These are phyloP conservation scores for Coniferiporia weirii DNA, from an alignment of 1,284 basidiomycete species.

Conservation along the genomic window DNA sequence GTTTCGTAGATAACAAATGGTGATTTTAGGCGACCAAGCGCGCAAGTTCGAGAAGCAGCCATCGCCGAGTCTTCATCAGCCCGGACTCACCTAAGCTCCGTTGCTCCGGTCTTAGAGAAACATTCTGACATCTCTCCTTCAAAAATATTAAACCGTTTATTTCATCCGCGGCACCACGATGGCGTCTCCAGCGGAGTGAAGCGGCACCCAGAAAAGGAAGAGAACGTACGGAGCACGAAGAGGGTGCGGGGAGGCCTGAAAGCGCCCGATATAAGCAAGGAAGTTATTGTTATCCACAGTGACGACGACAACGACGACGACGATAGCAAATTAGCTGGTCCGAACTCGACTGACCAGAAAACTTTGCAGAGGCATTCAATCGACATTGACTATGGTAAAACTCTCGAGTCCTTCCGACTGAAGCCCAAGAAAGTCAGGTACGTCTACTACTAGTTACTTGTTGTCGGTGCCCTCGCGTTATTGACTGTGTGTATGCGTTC, in stretches of 20 bases:
- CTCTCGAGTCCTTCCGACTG: slow-evolving; percentile 47
- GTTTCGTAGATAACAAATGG: slow-evolving; percentile 14
- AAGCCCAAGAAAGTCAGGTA: slow-evolving; percentile 43
- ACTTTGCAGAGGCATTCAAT: not conserved
- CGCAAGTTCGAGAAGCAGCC: slow-evolving; percentile 4
- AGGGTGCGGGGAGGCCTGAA: slow-evolving; percentile 24
- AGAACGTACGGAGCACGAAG: slow-evolving; percentile 21
- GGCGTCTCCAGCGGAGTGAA: slow-evolving; percentile 18
- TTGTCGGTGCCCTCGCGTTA: not conserved
- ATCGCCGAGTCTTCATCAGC: slow-evolving; percentile 18
- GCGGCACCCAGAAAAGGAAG: slow-evolving; percentile 15
- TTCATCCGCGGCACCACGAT: slow-evolving; percentile 11
- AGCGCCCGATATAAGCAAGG: slow-evolving; percentile 24
- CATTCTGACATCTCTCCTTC: slow-evolving; percentile 1
- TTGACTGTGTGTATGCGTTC: slow-evolving; percentile 24
- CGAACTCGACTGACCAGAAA: not conserved
- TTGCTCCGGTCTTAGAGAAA: not conserved
- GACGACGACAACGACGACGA: slow-evolving; percentile 20
- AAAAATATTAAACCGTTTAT: slow-evolving; percentile 9
- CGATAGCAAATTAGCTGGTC: not conserved
- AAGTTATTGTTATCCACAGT: slow-evolving; percentile 35
- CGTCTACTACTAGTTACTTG: slow-evolving; percentile 25
- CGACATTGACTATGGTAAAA: slow-evolving; percentile 28
- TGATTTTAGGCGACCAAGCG: slow-evolving; percentile 5
- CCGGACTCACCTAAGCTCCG: slow-evolving; percentile 17